Conservation (phyloP, 345 rosid genomes). For the Mercurialis annua region DNA sequence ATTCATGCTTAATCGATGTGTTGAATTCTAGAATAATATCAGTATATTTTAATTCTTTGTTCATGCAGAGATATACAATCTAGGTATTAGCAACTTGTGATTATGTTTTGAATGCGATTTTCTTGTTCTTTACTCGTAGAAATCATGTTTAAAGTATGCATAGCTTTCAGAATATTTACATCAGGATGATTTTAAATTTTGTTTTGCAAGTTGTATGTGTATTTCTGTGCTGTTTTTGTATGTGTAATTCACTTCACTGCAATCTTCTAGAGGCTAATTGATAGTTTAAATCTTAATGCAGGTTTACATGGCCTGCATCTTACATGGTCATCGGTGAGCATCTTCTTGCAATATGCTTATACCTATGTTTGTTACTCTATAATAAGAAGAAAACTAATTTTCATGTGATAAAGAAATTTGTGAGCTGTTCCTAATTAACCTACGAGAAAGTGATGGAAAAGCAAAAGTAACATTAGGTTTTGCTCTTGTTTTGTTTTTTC, state of each 20-base stretch:
- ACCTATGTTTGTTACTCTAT: neutral
- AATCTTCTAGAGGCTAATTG: neutral
- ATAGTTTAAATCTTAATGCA: constrained; percentile 38
- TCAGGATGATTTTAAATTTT: neutral
- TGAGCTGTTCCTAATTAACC: neutral
- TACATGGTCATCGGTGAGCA: constrained; percentile 70
- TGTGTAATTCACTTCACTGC: neutral
- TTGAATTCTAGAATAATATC: too few species aligned
- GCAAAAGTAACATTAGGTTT: neutral
- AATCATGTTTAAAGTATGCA: too few species aligned
- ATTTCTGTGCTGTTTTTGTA: neutral
- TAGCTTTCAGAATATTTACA: neutral
- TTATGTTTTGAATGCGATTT: too few species aligned
- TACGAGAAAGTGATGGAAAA: neutral
- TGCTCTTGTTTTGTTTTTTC: neutral
- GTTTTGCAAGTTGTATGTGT: neutral
- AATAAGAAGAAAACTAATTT: too few species aligned
- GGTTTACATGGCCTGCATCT: constrained; percentile 95
- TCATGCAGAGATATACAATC: too few species aligned
- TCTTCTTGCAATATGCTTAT: constrained; percentile 12
- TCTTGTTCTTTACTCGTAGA: too few species aligned
- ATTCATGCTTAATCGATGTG: too few species aligned
- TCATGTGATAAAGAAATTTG: neutral
- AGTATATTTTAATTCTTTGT: too few species aligned
- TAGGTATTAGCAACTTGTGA: too few species aligned